Percentiles rank a stretch among this genome's conserved stretches.
These are phyloP conservation scores for Pilatotrama ljubarskyi DNA, from an alignment of 768 basidiomycete genomes.

Conservation along the genomic window DNA sequence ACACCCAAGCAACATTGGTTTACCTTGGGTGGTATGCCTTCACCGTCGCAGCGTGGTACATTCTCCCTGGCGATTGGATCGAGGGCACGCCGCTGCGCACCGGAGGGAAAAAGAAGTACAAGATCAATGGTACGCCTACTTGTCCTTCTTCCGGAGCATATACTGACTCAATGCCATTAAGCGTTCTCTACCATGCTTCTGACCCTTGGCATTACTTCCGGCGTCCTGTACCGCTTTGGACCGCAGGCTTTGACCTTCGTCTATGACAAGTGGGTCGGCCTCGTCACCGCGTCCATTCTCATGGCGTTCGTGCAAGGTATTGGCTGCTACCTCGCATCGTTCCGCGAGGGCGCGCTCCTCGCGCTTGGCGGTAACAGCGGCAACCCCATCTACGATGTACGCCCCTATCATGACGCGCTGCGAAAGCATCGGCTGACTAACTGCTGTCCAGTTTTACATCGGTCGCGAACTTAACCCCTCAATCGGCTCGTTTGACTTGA, in stretches of 20 bases:
- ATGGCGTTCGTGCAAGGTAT: conserved; percentile 78
- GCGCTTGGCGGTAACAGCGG: conserved; percentile 93
- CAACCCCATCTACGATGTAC: conserved; percentile 85
- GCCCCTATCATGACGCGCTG: conserved; percentile 29
- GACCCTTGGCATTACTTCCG: conserved; percentile 69
- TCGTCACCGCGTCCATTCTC: conserved; percentile 77
- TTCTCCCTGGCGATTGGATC: conserved; percentile 62
- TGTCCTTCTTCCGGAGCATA: not conserved
- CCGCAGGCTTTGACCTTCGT: conserved; percentile 83
- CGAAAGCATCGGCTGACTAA: not conserved
- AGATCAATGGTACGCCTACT: conserved; percentile 82
- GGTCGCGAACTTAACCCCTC: conserved; percentile 94
- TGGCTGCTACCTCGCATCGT: conserved; percentile 71
- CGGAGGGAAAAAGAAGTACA: conserved; percentile 80
- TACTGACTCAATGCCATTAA: conserved; percentile 32
- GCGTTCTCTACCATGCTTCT: conserved; percentile 88
- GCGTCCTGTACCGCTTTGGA: conserved; percentile 72
- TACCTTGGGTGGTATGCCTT: conserved; percentile 94
- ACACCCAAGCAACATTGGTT: conserved; percentile 69
- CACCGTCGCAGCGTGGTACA: conserved; percentile 75
- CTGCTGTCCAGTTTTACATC: conserved; percentile 73
- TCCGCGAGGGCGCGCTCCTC: conserved; percentile 66
- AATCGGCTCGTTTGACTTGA: conserved; percentile 74
- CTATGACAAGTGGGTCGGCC: conserved; percentile 90
- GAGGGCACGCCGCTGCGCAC: conserved; percentile 52